Base-by-base conservation (phyloP, 202 grass and related monocot species). In the Brachypodium distachyon region DNA sequence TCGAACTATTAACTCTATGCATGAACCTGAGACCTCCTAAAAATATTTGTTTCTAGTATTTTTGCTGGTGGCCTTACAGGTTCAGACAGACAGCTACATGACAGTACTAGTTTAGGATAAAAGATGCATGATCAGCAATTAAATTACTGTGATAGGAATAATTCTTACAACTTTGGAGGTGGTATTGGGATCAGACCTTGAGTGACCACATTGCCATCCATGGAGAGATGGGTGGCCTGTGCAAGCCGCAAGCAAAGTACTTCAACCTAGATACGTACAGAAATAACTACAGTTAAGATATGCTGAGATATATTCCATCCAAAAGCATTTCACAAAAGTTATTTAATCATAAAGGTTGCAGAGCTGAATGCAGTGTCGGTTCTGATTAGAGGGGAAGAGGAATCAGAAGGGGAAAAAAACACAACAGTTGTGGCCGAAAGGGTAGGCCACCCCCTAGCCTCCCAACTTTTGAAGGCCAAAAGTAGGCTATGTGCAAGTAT, bases 101-200 rank as follows among this genome's bases (percentile, higher is more conserved):
- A 43, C 86, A 43, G 55, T 79, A 70, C 29, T 67, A 62, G 36
- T 61, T 83, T 59, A n/a, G 49, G 18, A n/a, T 71, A 26, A 80
- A 80, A 80, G 22, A 84, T 80, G 40, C 84, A 60, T 36, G 13
- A 12, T 23, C 10, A 12, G 22, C 23, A 80, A 76, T 84, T 84
- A 48, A 84, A 27, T 76, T 71, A 49, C 36, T 70, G 76, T 12
- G 32, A 28, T 3, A 50, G 73, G 87, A 89, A 89, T 81, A 81
- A 77, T 85, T 72, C 72, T 69, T 77, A 66, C 51, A 90, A 47
- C 80, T 72, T 76, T 84, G 70, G 50, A 77, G 55, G 64, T 72
- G 84, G 80, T 81, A 53, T 87, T 87, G 84, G 88, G 77, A 90
- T 84, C 80, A 73, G 76, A 83, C 84, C 77, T 90, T 87, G 84